Conservation (phyloP, 202 grass and related monocot genomes). For the Cymbopogon flexuosus region DNA sequence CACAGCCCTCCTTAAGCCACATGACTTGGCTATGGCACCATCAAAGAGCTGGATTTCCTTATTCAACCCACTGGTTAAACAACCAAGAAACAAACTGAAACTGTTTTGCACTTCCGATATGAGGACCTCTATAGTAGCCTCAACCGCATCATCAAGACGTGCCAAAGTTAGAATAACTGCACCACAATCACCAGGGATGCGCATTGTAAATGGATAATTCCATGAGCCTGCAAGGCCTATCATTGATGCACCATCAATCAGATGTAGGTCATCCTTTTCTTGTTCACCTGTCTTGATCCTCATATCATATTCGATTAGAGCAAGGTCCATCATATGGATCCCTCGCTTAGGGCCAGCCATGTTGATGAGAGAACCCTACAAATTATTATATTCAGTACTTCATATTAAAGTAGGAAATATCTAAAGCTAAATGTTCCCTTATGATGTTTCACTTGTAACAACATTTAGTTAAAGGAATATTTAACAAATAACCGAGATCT, state of each 20-base stretch:
- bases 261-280: constrained; percentile 3
- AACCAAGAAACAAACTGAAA: neutral
- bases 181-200: neutral
- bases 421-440: constrained; percentile 4
- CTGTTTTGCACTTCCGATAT: neutral
- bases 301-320: constrained; percentile 29
- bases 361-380: constrained; percentile 33
- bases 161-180: neutral
- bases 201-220: neutral
- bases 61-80: constrained; percentile 8
- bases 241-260: constrained; percentile 14
- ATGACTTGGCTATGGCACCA: neutral
- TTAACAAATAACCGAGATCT: neutral
- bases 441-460: neutral
- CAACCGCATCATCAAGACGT: neutral
- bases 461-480: neutral
- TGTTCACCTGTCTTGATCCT: neutral
- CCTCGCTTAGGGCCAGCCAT: constrained; percentile 27
- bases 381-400: constrained; percentile 21
- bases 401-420: neutral
- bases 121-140: neutral
- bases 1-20: neutral
- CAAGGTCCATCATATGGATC: neutral
- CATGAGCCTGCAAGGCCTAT: neutral
- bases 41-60: neutral